Percentiles rank a stretch among this genome's conserved stretches.
phyloP scores from a whole-genome alignment of 208 protist species.

The Leishmania tarentolae region DNA sequence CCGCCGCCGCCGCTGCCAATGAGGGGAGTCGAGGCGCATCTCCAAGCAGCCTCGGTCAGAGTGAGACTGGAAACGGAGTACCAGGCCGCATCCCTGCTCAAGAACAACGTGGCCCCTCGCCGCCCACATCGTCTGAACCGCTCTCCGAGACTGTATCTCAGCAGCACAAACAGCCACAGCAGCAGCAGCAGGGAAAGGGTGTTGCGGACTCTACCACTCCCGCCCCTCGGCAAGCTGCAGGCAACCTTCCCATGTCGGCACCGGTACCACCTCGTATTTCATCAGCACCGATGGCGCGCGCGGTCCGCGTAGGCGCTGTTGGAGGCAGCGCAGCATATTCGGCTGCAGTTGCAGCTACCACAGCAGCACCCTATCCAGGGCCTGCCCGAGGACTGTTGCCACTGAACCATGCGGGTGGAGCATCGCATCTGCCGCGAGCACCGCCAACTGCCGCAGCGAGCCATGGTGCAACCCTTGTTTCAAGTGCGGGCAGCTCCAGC shows the following conservation, averaged over 20 bases:
- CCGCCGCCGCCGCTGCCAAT: constrained; percentile 3
- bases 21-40: constrained; percentile 10
- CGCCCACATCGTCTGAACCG: constrained; percentile 19
- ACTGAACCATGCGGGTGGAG: background rate
- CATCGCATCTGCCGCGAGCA: constrained; percentile 14
- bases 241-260: background rate
- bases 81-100: background rate
- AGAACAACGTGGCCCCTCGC: constrained; percentile 24
- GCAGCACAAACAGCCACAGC: constrained; percentile 9
- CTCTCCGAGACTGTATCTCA: constrained; percentile 24
- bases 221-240: background rate
- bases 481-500: background rate
- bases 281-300: constrained; percentile 32
- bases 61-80: background rate
- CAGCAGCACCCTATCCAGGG: constrained; percentile 16
- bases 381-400: constrained; percentile 4
- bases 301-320: constrained; percentile 2
- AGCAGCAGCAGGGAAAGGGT: constrained; percentile 10
- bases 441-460: constrained; percentile 3
- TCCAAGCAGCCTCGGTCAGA: constrained; percentile 6
- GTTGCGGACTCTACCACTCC: background rate
- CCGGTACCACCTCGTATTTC: constrained; percentile 32
- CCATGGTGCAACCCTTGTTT: background rate
- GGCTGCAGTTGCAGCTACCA: background rate
- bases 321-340: constrained; percentile 14